phyloP scores from a whole-genome alignment of 2,329 filamentous ascomycete species.

The Trichoderma sp. region DNA sequence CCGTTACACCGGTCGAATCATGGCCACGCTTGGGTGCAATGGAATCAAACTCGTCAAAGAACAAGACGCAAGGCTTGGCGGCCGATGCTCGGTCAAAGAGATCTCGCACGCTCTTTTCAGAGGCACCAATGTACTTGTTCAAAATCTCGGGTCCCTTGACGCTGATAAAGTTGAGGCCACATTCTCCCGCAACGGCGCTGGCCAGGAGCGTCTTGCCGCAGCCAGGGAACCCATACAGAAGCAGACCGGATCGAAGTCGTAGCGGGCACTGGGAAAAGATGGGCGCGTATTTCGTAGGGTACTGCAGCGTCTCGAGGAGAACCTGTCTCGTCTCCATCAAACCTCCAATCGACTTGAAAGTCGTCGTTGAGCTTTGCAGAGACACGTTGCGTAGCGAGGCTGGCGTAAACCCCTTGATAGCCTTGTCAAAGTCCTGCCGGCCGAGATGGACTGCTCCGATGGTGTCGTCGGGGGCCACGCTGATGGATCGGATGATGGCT shows the following conservation, averaged over 20 bases:
- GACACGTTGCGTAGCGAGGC: slow-evolving; percentile 93
- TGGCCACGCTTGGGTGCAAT: slow-evolving; percentile 97
- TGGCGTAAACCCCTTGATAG: slow-evolving; percentile 89
- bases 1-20: slow-evolving; percentile 96
- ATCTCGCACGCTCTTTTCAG: slow-evolving; percentile 93
- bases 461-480: slow-evolving; percentile 48
- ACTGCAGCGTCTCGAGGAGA: slow-evolving; percentile 92
- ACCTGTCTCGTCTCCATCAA: slow-evolving; percentile 82
- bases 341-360: slow-evolving; percentile 89
- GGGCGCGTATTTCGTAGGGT: slow-evolving; percentile 95
- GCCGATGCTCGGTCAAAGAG: slow-evolving; percentile 91
- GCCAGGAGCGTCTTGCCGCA: slow-evolving; percentile 96
- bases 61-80: slow-evolving; percentile 88
- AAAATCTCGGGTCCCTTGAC: slow-evolving; percentile 98
- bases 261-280: slow-evolving; percentile 96
- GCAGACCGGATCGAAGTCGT: slow-evolving; percentile 86
- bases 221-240: slow-evolving; percentile 92
- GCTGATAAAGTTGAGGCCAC: slow-evolving; percentile 95
- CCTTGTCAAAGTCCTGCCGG: slow-evolving; percentile 76
- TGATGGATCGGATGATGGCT: slow-evolving; percentile 82
- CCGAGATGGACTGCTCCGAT: slow-evolving; percentile 62
- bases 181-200: slow-evolving; percentile 95
- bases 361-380: slow-evolving; percentile 87
- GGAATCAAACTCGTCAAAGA: slow-evolving; percentile 98
- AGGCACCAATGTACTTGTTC: slow-evolving; percentile 98